Evolutionary conservation across 345 rosid species (phyloP).

Genomic region (Theobroma cacao): DNA sequence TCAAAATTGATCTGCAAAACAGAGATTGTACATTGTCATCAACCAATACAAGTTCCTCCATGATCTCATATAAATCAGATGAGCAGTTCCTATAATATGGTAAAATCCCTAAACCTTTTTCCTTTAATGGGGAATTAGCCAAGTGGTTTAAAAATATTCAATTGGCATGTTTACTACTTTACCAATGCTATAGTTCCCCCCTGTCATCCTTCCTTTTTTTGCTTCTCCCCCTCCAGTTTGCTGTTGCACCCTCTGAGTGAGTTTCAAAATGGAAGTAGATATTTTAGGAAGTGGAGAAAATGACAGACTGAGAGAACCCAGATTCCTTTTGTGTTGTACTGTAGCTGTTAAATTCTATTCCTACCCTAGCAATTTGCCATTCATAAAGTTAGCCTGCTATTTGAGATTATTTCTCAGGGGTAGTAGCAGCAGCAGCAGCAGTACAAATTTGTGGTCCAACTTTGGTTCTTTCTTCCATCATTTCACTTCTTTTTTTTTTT

Average conservation of each 20-base stretch:
- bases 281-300: neutral
- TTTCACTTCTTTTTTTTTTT: neutral
- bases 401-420: no score
- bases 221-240: neutral
- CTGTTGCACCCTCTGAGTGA: neutral
- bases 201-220: neutral
- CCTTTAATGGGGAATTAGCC: neutral
- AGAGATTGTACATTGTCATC: neutral
- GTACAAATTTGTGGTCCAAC: neutral
- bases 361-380: no score
- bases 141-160: neutral
- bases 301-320: conserved; percentile 7
- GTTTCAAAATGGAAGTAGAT: neutral
- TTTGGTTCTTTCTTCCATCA: neutral
- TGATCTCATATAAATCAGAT: neutral
- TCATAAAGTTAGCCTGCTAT: no score
- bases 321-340: conserved; percentile 2
- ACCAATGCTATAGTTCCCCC: neutral
- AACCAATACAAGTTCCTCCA: neutral
- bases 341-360: neutral
- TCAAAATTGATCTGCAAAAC: neutral
- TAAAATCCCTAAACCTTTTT: neutral
- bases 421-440: no score
- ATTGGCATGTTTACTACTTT: neutral
- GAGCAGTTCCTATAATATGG: neutral